A percentile compares a stretch with the other conserved stretches of the same genome.
Conservation (phyloP, 2,329 filamentous ascomycete species). For the Pseudocercospora ulei region DNA sequence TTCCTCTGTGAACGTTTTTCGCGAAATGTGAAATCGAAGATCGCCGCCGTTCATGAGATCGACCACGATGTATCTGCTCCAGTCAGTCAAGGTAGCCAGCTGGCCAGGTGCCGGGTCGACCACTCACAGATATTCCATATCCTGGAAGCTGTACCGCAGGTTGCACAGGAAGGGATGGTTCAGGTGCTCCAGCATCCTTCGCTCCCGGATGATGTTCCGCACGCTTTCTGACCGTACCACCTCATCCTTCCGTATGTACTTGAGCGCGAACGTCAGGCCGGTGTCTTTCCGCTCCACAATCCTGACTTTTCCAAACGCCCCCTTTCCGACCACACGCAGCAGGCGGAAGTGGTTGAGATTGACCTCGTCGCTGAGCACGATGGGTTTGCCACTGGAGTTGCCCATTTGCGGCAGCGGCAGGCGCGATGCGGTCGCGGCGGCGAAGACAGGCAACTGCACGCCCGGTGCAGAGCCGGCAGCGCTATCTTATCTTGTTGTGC, state of each 20-base stretch:
- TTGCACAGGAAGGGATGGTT: conserved; percentile 98
- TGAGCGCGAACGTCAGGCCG: conserved; percentile 83
- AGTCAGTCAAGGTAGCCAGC: too few relatives aligned
- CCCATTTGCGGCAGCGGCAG: conserved; percentile 53
- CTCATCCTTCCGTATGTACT: conserved; percentile 99
- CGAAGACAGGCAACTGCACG: conserved; percentile 1
- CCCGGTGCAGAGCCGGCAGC: too few relatives aligned
- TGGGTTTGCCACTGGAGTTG: conserved; percentile 87
- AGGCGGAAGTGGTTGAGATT: conserved; percentile 97
- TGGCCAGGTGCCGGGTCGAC: too few relatives aligned
- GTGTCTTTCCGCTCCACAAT: conserved; percentile 98
- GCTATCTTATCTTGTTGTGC: too few relatives aligned
- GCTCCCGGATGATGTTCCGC: conserved; percentile 93
- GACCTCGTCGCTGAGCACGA: conserved; percentile 88
- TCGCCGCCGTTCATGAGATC: conserved; percentile 98
- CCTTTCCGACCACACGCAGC: conserved; percentile 88
- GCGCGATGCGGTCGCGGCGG: not conserved
- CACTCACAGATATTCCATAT: conserved; percentile 95
- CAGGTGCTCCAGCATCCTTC: conserved; percentile 94
- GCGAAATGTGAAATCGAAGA: conserved; percentile 90
- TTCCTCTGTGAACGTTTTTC: conserved; percentile 96
- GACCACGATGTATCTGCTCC: conserved; percentile 70
- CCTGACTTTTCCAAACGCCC: conserved; percentile 95
- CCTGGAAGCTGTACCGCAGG: conserved; percentile 95
- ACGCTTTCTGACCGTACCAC: conserved; percentile 96